A percentile compares a stretch with the other conserved stretches of the same genome.
These are phyloP conservation scores for Isoetes engelmannii DNA, from an alignment of 83 land plant species.

Conservation along the genomic window DNA sequence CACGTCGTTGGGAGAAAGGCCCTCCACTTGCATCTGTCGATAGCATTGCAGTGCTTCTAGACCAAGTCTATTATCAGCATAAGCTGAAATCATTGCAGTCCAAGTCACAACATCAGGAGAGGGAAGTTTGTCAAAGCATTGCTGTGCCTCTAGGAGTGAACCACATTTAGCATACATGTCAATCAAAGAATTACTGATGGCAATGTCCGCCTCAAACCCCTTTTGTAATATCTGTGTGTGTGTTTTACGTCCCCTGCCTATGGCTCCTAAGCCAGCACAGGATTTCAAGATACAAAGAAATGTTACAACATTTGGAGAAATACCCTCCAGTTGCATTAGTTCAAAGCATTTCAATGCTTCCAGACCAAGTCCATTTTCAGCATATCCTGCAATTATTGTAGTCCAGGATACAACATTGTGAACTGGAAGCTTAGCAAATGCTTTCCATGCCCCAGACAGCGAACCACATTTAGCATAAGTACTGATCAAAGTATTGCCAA, in stretches of 20 bases:
- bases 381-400: conserved; percentile 11
- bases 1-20: conserved; percentile 4
- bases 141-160: conserved; percentile 1
- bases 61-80: conserved; percentile 3
- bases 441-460: neutral
- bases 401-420: conserved; percentile 15
- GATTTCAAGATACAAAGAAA: conserved; percentile 8
- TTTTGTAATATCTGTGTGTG: neutral
- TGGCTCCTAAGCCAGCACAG: conserved; percentile 6
- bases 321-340: conserved; percentile 3
- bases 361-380: neutral
- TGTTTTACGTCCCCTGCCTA: neutral
- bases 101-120: neutral
- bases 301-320: conserved; percentile 1
- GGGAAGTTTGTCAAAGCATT: neutral
- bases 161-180: conserved; percentile 15
- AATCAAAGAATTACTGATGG: conserved; percentile 2
- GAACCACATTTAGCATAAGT: neutral
- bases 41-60: neutral
- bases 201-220: neutral
- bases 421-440: conserved; percentile 6
- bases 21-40: neutral
- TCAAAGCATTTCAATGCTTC: conserved; percentile 12
- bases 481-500: neutral
- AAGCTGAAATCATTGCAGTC: conserved; percentile 14